Base-by-base conservation (phyloP, 495 filamentous ascomycete species). In the Talaromyces ruber region DNA sequence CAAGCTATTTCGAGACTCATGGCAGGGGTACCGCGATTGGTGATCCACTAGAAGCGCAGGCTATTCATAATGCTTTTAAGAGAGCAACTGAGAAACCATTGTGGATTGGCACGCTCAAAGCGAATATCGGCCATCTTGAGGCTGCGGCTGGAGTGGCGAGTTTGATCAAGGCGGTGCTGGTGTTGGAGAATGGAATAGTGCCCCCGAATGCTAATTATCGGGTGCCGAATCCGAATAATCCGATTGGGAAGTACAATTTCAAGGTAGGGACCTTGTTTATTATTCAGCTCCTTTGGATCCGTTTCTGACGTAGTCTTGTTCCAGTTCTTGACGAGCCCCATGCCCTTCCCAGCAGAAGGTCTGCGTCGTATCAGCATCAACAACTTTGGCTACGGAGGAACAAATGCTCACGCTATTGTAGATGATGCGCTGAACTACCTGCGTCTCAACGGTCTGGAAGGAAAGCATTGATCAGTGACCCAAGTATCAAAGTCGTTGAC, bases 1-100 rank as follows among this genome's bases (percentile, higher is more conserved):
- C 37, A 26, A 70, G 73, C 0, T 76, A 79, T 59, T 1, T 50
- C 4, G 30, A 81, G 52, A 76, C 78, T 25, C 72, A 74, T 52
- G 72, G 72, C 1, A 74, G 70, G 21, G 72, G 72, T 0, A 74
- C 72, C 1, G 7, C 58, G 2, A 62, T 75, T 16, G 43, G 28
- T 6, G 34, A 39, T 5, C 57, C 22, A 11, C 12, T 25, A 1
- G 59, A 59, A 24, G 29, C 22, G n/a, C 2, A 12, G 4, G 60
- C 60, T 5, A 21, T 62, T 22, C 51, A 52, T 21, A 58, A 16
- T 11, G 30, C 37, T 6, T 62, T 62, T 55, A 2, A 37, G 12
- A 3, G 34, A 5, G 4, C 8, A 9, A 2, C 7, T 5, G 34
- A 37, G 2, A 14, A 11, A 37, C 34, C 34, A 37, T 11, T 37